Conservation (phyloP, 176 grass and related monocot species). For the Oryza officinalis region DNA sequence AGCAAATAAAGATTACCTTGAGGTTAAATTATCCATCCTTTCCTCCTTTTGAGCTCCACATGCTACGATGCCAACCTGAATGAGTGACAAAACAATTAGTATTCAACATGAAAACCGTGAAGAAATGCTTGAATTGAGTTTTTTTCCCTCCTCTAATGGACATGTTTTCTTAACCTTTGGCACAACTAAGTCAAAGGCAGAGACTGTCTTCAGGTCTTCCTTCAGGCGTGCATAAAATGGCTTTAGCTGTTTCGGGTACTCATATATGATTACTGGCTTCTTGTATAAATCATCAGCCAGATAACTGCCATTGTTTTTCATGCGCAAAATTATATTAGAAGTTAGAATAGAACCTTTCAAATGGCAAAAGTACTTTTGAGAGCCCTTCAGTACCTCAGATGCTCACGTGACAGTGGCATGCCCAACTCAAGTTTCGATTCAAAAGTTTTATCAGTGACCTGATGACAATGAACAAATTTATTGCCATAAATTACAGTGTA, state of each 20-base stretch:
- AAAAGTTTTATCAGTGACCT: slow-evolving; percentile 54
- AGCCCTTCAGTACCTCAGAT: slow-evolving; percentile 47
- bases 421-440: slow-evolving; percentile 54
- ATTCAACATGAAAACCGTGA: background rate
- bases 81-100: background rate
- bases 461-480: background rate
- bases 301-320: slow-evolving; percentile 38
- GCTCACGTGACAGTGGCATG: slow-evolving; percentile 42
- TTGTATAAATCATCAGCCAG: slow-evolving; percentile 51
- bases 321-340: background rate
- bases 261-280: slow-evolving; percentile 48
- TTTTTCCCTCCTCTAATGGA: background rate
- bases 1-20: slow-evolving; percentile 32
- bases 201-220: slow-evolving; percentile 51
- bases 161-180: slow-evolving; percentile 48
- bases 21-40: slow-evolving; percentile 48
- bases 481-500: background rate
- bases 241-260: slow-evolving; percentile 62
- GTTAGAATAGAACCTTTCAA: too few relatives aligned
- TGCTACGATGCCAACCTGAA: slow-evolving; percentile 53
- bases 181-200: slow-evolving; percentile 60
- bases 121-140: slow-evolving; percentile 5
- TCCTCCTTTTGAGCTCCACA: slow-evolving; percentile 72
- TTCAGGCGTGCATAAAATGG: slow-evolving; percentile 61
- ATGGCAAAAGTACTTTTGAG: background rate